Evolutionary conservation across 2,329 filamentous ascomycete genomes (phyloP).

Genomic region (Incumbomyces lentus): DNA sequence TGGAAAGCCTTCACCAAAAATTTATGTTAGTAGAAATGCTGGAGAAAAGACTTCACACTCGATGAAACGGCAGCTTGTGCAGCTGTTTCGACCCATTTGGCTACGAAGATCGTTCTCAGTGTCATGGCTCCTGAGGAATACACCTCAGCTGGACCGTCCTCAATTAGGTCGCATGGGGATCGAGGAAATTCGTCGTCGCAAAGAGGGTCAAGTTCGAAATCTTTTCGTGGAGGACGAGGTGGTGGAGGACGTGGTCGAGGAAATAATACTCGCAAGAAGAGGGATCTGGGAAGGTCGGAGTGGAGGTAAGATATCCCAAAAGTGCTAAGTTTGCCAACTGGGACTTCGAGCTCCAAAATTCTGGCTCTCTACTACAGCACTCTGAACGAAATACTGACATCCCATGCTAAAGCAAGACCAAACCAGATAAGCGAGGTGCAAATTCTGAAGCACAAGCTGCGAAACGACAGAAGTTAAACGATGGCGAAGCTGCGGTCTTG

Average conservation of each 20-base stretch:
- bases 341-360: not conserved
- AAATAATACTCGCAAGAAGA: slow-evolving; percentile 39
- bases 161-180: not conserved
- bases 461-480: slow-evolving; percentile 47
- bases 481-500: slow-evolving; percentile 28
- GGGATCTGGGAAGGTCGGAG: slow-evolving; percentile 56
- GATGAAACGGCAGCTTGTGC: slow-evolving; percentile 4
- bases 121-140: not conserved
- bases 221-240: slow-evolving; percentile 11
- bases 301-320: slow-evolving; percentile 45
- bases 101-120: not conserved
- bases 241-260: slow-evolving; percentile 21
- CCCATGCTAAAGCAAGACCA: slow-evolving; percentile 40
- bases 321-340: not conserved
- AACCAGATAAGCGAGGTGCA: slow-evolving; percentile 43
- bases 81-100: slow-evolving; percentile 1
- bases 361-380: not conserved
- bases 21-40: too few relatives aligned
- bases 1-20: too few relatives aligned
- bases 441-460: slow-evolving; percentile 40
- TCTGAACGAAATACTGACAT: slow-evolving; percentile 31
- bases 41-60: not conserved
- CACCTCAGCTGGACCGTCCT: not conserved
- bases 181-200: slow-evolving; percentile 4
- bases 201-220: slow-evolving; percentile 13